Evolutionary conservation across 192 early-diverging fungal genomes (phyloP), one percentile per base, ranked within the genome.

Genomic region (Spizellomyces punctatus): DNA sequence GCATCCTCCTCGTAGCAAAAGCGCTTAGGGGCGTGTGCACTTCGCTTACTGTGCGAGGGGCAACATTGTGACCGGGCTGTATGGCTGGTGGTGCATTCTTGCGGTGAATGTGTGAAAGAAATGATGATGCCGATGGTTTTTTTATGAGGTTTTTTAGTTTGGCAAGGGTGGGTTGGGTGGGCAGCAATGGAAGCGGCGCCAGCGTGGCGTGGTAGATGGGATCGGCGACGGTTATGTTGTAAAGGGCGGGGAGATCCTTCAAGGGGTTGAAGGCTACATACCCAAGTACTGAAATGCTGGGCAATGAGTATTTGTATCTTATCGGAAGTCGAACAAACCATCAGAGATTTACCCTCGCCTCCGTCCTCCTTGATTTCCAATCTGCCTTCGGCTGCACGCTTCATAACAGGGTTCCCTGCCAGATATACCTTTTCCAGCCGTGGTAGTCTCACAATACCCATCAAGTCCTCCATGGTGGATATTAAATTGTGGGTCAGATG

Each of bases 351-450:
- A 62, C 69, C 61, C 9, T 57, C 55, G 21, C 41, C 19, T 58
- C 27, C 43, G 52, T 46, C 49, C 10, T 66, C n/a, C n/a, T 73
- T 46, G 19, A 60, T 19, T 17, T 66, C 60, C 10, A 67, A 27
- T 17, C 54, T 48, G 12, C n/a, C 16, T 63, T 43, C 58, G 44
- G 59, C 56, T 49, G 6, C 6, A 10, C 46, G 56, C 44, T 14
- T 47, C 72, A 85, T 74, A 16, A 84, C 64, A 4, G 86, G 82
- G 49, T 87, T 87, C 22, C 81, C 83, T 63, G 82, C 82, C 54
- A 87, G 41, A 62, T 65, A 82, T n/a, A 87, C 68, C 19, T 66
- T 56, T 61, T 69, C 19, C 22, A 87, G 48, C 12, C 43, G 63
- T 8, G 78, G 80, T 8, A 87, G 69, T 62, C 71, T 80, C 4